Evolutionary conservation across 768 basidiomycete genomes (phyloP).

Genomic region (Termitomyces sp.): DNA sequence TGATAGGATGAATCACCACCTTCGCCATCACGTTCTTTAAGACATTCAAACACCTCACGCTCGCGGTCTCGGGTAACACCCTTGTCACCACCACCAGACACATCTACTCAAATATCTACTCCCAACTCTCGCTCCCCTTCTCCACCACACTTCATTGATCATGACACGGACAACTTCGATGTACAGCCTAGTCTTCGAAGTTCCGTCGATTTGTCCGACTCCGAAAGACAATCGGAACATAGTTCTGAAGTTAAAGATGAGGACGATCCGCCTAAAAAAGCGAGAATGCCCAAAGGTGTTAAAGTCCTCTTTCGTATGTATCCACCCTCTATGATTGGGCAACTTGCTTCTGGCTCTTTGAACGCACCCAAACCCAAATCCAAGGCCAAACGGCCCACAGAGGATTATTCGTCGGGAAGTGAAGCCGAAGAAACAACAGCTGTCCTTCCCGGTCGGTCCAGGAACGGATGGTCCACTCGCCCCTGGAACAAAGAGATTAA

Average conservation of each 20-base stretch:
- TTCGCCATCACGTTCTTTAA: neutral
- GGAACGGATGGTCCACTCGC: constrained; percentile 31
- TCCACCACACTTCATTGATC: neutral
- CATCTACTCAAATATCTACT: neutral
- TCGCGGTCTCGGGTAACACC: neutral
- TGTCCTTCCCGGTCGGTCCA: constrained; percentile 52
- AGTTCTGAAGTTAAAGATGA: constrained; percentile 1
- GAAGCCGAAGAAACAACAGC: constrained; percentile 30
- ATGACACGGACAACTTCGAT: neutral
- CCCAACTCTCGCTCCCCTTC: neutral
- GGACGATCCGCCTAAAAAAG: neutral
- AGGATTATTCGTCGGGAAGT: constrained; percentile 18
- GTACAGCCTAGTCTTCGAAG: neutral
- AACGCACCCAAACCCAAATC: constrained; percentile 9
- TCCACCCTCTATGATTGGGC: constrained; percentile 49
- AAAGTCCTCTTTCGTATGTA: constrained; percentile 46
- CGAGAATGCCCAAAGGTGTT: constrained; percentile 24
- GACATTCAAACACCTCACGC: neutral
- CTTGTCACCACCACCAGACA: neutral
- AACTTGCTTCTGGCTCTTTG: constrained; percentile 21
- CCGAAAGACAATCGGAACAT: neutral
- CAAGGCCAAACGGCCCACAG: constrained; percentile 3
- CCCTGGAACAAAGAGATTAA: constrained; percentile 39
- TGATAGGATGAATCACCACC: neutral
- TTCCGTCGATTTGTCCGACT: neutral